Conservation (phyloP, 2,329 filamentous ascomycete species). For the Phialophora tarda region DNA sequence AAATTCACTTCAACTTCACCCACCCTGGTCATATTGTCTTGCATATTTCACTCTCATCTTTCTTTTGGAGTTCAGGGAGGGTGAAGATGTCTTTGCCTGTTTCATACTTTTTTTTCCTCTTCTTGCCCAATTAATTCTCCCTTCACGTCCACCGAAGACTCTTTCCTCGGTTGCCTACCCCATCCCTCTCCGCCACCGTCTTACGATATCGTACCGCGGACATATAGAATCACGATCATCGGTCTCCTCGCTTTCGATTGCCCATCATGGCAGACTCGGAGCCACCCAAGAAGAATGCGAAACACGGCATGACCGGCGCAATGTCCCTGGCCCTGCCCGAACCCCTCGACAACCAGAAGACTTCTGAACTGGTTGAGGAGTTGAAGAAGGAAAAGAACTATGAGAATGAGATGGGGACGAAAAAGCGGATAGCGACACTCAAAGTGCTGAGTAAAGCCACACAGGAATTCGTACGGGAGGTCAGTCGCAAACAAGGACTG, state of each 20-base stretch:
- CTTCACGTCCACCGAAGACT: not conserved
- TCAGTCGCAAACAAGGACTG: constrained; percentile 74
- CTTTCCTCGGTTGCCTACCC: constrained; percentile 6
- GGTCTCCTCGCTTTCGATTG: not conserved
- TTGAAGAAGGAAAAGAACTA: constrained; percentile 90
- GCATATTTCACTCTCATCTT: constrained; percentile 31
- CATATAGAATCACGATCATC: not conserved
- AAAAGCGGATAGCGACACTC: constrained; percentile 77
- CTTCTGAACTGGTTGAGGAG: constrained; percentile 80
- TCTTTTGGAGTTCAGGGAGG: constrained; percentile 36
- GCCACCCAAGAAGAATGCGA: constrained; percentile 40
- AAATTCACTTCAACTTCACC: constrained; percentile 22
- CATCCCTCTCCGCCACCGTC: not conserved
- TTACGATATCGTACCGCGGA: not conserved
- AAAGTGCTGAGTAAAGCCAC: constrained; percentile 77
- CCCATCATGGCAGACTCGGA: constrained; percentile 26
- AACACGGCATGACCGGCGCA: constrained; percentile 80
- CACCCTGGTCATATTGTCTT: constrained; percentile 23
- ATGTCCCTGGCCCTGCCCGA: constrained; percentile 80
- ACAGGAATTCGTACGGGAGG: constrained; percentile 83
- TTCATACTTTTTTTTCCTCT: constrained; percentile 23
- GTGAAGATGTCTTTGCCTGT: constrained; percentile 33
- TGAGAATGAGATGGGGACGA: constrained; percentile 79
- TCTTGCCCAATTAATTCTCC: constrained; percentile 25
- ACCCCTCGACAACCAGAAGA: constrained; percentile 74